Evolutionary conservation across 768 basidiomycete species (phyloP).

Genomic region (Boletus rubroflammeus): DNA sequence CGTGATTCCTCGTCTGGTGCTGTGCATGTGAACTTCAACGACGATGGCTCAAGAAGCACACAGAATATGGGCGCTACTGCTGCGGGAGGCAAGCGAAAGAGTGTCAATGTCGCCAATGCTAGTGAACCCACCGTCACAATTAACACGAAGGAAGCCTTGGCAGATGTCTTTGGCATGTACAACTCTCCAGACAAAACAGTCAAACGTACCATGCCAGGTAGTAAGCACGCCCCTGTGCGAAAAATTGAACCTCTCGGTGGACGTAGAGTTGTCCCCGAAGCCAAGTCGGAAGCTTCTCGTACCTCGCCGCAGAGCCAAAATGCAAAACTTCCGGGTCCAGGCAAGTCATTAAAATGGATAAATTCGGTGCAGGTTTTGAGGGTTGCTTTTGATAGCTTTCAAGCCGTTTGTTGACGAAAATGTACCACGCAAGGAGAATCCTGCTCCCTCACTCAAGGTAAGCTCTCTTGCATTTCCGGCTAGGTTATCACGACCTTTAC

Average conservation of each 20-base stretch:
- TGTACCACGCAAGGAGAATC: slow-evolving; percentile 42
- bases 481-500: not conserved
- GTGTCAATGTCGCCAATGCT: slow-evolving; percentile 37
- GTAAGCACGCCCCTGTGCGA: slow-evolving; percentile 69
- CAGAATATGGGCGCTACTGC: slow-evolving; percentile 36
- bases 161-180: slow-evolving; percentile 94
- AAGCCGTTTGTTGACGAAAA: slow-evolving; percentile 71
- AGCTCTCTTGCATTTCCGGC: not conserved
- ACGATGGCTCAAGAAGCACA: slow-evolving; percentile 47
- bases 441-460: slow-evolving; percentile 26
- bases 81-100: slow-evolving; percentile 39
- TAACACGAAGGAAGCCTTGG: slow-evolving; percentile 93
- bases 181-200: slow-evolving; percentile 83
- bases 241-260: slow-evolving; percentile 57
- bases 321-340: slow-evolving; percentile 34
- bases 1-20: slow-evolving; percentile 36
- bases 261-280: slow-evolving; percentile 18
- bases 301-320: slow-evolving; percentile 28
- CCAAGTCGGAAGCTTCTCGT: slow-evolving; percentile 34
- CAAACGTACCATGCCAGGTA: slow-evolving; percentile 52
- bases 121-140: slow-evolving; percentile 89
- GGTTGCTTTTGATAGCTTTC: slow-evolving; percentile 35
- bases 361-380: slow-evolving; percentile 19
- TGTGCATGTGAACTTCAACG: slow-evolving; percentile 54
- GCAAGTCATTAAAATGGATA: slow-evolving; percentile 23